Evolutionary conservation across 257 asterid species (phyloP).

Genomic region (Eucommia ulmoides): DNA sequence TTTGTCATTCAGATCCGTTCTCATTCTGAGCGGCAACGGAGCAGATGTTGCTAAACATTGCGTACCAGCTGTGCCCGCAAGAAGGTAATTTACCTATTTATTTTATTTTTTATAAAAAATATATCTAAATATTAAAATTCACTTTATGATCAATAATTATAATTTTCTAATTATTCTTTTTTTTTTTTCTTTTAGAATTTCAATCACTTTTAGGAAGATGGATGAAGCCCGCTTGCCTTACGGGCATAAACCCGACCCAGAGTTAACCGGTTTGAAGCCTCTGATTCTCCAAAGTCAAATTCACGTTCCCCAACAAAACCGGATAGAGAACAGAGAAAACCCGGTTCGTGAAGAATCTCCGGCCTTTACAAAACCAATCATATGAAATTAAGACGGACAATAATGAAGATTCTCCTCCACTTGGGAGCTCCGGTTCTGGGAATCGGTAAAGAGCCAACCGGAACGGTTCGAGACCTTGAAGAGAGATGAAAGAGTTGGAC

Average conservation of each 20-base stretch:
- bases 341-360: too few relatives aligned
- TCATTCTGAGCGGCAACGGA: slow-evolving; percentile 64
- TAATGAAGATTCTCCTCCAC: slow-evolving; percentile 11
- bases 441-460: not conserved
- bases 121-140: not conserved
- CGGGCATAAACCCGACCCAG: slow-evolving; percentile 6
- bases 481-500: not conserved
- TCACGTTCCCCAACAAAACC: not conserved
- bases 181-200: slow-evolving; percentile 5
- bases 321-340: not conserved
- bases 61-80: slow-evolving; percentile 66
- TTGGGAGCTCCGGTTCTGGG: slow-evolving; percentile 3
- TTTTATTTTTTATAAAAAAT: not conserved
- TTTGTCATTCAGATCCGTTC: slow-evolving; percentile 50
- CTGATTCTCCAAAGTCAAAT: not conserved
- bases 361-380: too few relatives aligned
- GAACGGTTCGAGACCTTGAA: not conserved
- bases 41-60: slow-evolving; percentile 88
- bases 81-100: slow-evolving; percentile 32
- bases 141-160: not conserved
- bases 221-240: slow-evolving; percentile 12
- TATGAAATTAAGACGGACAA: not conserved
- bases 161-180: not conserved
- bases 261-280: slow-evolving; percentile 10
- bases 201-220: slow-evolving; percentile 29